Evolutionary conservation across 345 rosid genomes (phyloP).

Genomic region (Diplotaxis tenuifolia): DNA sequence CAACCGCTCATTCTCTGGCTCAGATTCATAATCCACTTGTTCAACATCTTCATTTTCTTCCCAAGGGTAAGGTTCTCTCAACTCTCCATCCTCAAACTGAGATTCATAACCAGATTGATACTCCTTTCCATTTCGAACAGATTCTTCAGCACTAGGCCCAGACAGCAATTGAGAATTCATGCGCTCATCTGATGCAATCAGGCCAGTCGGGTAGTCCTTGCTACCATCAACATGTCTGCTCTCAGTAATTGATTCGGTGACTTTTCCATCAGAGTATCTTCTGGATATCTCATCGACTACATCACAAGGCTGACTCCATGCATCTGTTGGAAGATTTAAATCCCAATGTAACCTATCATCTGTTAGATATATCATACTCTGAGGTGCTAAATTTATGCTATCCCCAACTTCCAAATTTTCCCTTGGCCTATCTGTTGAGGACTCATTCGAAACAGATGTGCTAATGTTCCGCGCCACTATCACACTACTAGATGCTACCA

Average conservation of each 20-base stretch:
- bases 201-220: neutral
- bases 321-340: conserved; percentile 50
- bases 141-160: conserved; percentile 13
- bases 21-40: conserved; percentile 57
- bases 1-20: conserved; percentile 46
- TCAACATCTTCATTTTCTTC: conserved; percentile 49
- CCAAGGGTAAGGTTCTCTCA: conserved; percentile 57
- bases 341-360: conserved; percentile 48
- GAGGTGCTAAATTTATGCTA: conserved; percentile 29
- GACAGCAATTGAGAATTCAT: conserved; percentile 5
- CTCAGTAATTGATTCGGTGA: conserved; percentile 15
- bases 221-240: neutral
- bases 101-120: conserved; percentile 63
- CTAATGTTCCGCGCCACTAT: neutral
- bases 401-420: conserved; percentile 15
- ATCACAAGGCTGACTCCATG: conserved; percentile 49
- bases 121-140: conserved; percentile 27
- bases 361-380: conserved; percentile 20
- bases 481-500: conserved; percentile 8
- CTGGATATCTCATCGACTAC: conserved; percentile 18
- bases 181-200: conserved; percentile 32
- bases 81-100: conserved; percentile 73
- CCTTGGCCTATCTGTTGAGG: conserved; percentile 22
- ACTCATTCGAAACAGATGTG: conserved; percentile 27
- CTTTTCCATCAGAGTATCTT: conserved; percentile 5